phyloP scores from a whole-genome alignment of 208 protist species.

The Lotmaria passim region DNA sequence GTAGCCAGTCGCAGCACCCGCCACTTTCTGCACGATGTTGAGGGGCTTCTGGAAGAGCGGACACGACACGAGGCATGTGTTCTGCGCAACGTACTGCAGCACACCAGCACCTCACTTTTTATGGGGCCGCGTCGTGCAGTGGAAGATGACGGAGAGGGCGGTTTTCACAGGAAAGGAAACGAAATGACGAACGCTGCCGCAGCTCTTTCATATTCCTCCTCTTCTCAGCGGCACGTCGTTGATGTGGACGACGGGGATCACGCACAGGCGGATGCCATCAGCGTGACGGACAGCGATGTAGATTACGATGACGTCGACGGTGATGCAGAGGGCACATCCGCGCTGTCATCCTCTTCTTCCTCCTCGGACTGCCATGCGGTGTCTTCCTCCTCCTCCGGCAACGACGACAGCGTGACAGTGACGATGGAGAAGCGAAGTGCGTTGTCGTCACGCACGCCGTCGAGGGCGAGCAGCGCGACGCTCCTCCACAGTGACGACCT shows the following conservation, averaged over 20 bases:
- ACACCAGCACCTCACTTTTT: constrained; percentile 79
- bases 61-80: constrained; percentile 48
- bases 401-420: not conserved
- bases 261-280: constrained; percentile 11
- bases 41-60: constrained; percentile 46
- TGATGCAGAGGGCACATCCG: not conserved
- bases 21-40: constrained; percentile 63
- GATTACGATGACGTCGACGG: constrained; percentile 4
- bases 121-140: constrained; percentile 69
- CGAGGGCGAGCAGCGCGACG: not conserved
- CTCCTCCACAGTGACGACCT: constrained; percentile 23
- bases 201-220: not conserved
- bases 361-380: constrained; percentile 10
- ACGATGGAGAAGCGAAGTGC: not conserved
- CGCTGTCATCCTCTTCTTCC: not conserved
- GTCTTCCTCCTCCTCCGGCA: not conserved
- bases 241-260: not conserved
- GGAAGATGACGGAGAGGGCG: constrained; percentile 13
- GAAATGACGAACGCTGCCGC: not conserved
- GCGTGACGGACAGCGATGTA: constrained; percentile 7
- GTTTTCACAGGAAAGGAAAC: too few relatives aligned
- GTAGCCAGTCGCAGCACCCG: constrained; percentile 51
- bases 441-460: constrained; percentile 9
- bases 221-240: not conserved
- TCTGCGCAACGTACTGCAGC: constrained; percentile 55